phyloP scores from a whole-genome alignment of 176 grass and related monocot species.

The Carex myosuroides region DNA sequence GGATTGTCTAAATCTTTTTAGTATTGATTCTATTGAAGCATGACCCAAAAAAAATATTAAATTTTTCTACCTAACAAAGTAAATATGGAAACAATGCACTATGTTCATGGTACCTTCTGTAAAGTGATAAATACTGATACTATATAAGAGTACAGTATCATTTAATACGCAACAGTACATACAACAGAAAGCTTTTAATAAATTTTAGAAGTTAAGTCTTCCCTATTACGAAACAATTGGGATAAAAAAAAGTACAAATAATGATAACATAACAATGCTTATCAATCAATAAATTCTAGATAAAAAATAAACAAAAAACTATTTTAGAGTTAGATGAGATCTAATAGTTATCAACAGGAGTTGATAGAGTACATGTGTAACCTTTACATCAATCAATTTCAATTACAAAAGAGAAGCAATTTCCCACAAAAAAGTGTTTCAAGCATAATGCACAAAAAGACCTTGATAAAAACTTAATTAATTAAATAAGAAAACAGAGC shows the following conservation, averaged over 20 bases:
- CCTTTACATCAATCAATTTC: too few relatives aligned
- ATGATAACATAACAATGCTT: background rate
- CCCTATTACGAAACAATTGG: background rate
- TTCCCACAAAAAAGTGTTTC: background rate
- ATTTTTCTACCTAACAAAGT: background rate
- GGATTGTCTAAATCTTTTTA: too few relatives aligned
- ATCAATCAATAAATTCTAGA: background rate
- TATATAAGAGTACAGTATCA: background rate
- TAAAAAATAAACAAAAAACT: background rate
- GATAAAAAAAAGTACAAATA: background rate
- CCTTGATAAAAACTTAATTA: too few relatives aligned
- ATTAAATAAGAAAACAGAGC: background rate
- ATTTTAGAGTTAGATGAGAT: background rate
- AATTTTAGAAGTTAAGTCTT: background rate
- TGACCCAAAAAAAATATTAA: too few relatives aligned
- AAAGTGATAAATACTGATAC: background rate
- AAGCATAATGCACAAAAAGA: too few relatives aligned
- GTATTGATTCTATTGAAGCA: too few relatives aligned
- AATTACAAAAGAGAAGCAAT: too few relatives aligned
- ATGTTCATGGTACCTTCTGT: background rate
- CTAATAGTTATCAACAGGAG: background rate
- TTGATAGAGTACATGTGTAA: too few relatives aligned
- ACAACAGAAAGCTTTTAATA: background rate
- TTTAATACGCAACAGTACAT: background rate
- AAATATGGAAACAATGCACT: background rate